phyloP scores from a whole-genome alignment of 164 flowering plant species.

The Vitis riparia region DNA sequence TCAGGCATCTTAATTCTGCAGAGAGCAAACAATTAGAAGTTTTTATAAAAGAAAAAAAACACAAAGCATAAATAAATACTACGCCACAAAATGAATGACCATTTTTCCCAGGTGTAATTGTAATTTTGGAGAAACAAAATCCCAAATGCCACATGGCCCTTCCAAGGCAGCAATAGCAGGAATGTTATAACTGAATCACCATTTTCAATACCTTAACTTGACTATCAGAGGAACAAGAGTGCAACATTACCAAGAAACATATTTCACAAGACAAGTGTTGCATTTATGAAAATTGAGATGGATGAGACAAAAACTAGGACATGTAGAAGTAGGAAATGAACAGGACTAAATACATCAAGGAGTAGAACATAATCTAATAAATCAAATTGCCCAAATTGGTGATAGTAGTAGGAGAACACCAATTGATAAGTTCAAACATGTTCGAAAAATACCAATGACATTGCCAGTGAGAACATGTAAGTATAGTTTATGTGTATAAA shows the following conservation, averaged over 20 bases:
- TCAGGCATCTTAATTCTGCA: slow-evolving; percentile 90
- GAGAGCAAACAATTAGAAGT: slow-evolving; percentile 8
- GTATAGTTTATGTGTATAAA: neutral
- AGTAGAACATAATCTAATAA: neutral
- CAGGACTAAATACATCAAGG: too few relatives aligned
- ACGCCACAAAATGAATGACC: too few relatives aligned
- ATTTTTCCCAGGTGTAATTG: neutral
- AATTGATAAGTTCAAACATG: neutral
- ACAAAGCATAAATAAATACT: too few relatives aligned
- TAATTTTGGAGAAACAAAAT: neutral
- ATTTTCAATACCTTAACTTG: neutral
- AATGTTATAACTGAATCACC: neutral
- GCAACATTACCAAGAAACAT: too few relatives aligned
- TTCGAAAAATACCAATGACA: neutral
- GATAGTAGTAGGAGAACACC: neutral
- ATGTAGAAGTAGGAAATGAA: too few relatives aligned
- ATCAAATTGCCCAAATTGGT: neutral
- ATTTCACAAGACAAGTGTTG: too few relatives aligned
- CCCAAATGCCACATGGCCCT: neutral
- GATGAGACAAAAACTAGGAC: too few relatives aligned
- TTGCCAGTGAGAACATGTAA: too few relatives aligned
- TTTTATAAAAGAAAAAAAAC: neutral
- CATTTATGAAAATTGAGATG: too few relatives aligned
- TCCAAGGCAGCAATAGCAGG: neutral
- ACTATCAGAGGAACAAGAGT: neutral